Evolutionary conservation across 495 filamentous ascomycete genomes (phyloP).

Genomic region (Mytilinidion resinicola): DNA sequence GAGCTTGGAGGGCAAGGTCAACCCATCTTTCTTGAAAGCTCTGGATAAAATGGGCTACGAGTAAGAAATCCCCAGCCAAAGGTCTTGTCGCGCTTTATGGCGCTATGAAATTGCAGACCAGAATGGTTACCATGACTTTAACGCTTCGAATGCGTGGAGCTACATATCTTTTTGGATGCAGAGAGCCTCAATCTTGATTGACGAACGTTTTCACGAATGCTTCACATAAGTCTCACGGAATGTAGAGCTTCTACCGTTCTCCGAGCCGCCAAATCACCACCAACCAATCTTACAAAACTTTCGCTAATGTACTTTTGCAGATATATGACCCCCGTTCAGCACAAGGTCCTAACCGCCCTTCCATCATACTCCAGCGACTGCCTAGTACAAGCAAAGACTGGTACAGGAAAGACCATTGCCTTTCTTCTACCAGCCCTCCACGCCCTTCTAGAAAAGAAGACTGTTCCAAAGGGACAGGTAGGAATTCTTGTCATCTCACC

Average conservation of each 20-base stretch:
- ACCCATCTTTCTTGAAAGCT: constrained; percentile 2
- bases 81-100: neutral
- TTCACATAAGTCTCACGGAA: no score
- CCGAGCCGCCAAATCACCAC: no score
- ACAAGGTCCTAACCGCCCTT: constrained; percentile 47
- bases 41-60: constrained; percentile 9
- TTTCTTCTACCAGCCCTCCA: constrained; percentile 22
- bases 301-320: neutral
- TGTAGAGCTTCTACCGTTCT: no score
- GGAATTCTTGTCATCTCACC: constrained; percentile 60
- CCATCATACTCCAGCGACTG: constrained; percentile 48
- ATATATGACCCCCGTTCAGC: constrained; percentile 53
- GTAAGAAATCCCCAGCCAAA: neutral
- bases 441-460: constrained; percentile 24
- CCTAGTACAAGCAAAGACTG: constrained; percentile 34
- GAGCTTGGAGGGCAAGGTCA: constrained; percentile 5
- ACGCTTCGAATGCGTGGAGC: no score
- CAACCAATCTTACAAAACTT: no score
- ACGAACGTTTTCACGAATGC: no score
- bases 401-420: constrained; percentile 31
- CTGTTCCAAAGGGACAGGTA: constrained; percentile 42
- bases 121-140: neutral
- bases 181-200: no score
- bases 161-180: no score
- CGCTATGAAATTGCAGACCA: neutral